Evolutionary conservation across 2,329 filamentous ascomycete genomes (phyloP), one percentile per base, ranked within the genome.

Genomic region (Sporothrix euskadiensis): DNA sequence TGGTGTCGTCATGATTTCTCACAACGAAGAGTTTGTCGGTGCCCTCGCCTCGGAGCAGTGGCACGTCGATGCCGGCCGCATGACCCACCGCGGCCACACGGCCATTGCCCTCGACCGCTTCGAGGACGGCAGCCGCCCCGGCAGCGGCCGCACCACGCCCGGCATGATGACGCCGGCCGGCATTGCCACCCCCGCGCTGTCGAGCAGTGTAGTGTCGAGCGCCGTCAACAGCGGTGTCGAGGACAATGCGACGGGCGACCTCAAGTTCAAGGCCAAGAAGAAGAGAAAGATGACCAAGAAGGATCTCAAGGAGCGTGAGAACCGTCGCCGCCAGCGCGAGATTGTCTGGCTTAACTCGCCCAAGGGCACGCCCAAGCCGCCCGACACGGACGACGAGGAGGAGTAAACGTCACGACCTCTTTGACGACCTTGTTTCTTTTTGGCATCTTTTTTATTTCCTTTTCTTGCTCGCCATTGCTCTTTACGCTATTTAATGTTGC

Each of bases 211-310:
- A 1, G 85, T 84, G 59, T 85, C 85, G 68, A 89, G 90, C 68
- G 90, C 91, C 1, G 90, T 90, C 74, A 95, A 94, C 85, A 92
- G 89, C 70, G 94, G 94, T n/a, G 89, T 87, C 0, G 95, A 98
- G 83, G 94, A 96, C 78, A 90, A 89, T 74, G 86, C 79, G 82
- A 74, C 70, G 7, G 77, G 78, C 47, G 75, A 88, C 86, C 75
- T 99, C 87, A 95, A 97, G 85, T 99, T 99, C 90, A 89, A 88
- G 82, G 87, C 92, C 10, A 90, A 88, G 83, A 96, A 94, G 88
- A 98, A 98, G 94, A 97, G 95, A 90, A 99, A 99, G 93, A 89
- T 96, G 89, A 99, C 96, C 73, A 93, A 97, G 86, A 94, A 94
- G 84, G 94, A 99, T 83, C 78, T 94, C 81, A 99, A 99, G 88